Percentiles rank a stretch among this genome's conserved stretches.
Evolutionary conservation across 345 rosid genomes (phyloP).

Genomic region (Psidium guajava): DNA sequence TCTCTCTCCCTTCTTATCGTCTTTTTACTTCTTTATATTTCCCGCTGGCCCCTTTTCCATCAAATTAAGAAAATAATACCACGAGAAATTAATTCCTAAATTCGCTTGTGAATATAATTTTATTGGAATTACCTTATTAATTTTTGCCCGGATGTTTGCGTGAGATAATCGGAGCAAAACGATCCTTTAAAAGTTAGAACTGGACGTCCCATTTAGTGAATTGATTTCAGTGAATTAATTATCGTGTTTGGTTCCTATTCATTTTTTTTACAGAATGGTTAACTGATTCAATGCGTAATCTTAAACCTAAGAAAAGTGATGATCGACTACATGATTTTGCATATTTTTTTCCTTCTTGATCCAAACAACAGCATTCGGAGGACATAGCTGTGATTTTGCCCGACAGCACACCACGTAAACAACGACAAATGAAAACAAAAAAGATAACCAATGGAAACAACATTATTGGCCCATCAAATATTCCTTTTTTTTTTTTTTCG

Average conservation of each 20-base stretch:
- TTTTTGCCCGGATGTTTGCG: not conserved
- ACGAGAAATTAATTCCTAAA: not conserved
- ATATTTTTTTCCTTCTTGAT: not conserved
- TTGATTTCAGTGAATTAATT: not conserved
- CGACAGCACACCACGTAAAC: not conserved
- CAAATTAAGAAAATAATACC: not conserved
- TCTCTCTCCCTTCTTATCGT: not conserved
- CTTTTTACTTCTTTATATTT: not conserved
- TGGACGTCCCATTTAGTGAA: not conserved
- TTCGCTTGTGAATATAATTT: not conserved
- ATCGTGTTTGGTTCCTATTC: rapidly evolving
- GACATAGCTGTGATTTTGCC: not conserved
- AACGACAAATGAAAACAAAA: not conserved
- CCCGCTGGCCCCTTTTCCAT: not conserved
- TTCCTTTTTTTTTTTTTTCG: not conserved
- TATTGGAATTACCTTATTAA: not conserved
- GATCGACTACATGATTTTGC: not conserved
- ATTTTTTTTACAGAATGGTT: not conserved
- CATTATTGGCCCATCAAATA: not conserved
- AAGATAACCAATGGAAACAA: not conserved
- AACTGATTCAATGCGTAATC: not conserved
- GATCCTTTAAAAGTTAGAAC: not conserved
- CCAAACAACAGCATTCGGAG: not conserved
- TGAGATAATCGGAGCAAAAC: not conserved
- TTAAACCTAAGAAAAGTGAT: not conserved